Base-by-base conservation (phyloP, 2,329 filamentous ascomycete species). In the Nannizziopsis barbatae region DNA sequence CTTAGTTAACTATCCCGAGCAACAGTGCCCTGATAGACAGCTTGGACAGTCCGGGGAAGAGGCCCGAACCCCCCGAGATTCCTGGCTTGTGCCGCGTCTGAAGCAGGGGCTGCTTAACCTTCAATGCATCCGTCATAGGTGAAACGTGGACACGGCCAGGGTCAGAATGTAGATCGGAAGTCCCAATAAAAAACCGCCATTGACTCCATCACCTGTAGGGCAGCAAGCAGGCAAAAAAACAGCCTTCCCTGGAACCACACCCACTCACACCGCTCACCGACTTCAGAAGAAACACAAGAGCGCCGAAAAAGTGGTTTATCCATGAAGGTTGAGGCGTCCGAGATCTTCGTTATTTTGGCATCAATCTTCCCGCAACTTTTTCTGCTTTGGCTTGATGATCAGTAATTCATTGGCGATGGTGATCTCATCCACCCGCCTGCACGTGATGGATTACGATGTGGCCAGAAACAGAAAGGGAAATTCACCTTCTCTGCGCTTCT, bases 131-230 rank as follows among this genome's bases (percentile, higher is more conserved):
- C 38, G 15, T 36, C 37, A 47, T 9, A 40, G 45, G 31, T 42
- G 45, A 42, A 47, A 47, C 45, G 45, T 47, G 45, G 45, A 42
- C 17, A 35, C 45, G 11, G 45, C 45, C 38, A n/a, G 38, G 39
- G 38, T 36, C 36, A 36, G 12, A 37, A 35, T 42, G 38, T 14
- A 47, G 45, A 47, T 42, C 37, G 30, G 32, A 20, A n/a, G 22
- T 27, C 7, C 37, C 33, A 31, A 30, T 42, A 36, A 36, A 42
- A 47, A 27, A 31, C 27, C 30, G 31, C 20, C 27, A 3, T 27
- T 7, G 22, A 27, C 22, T 27, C 22, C 4, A 27, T 27, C 22
- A 27, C 4, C 22, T 27, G 36, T 42, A 47, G 37, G 44, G 36
- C 44, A 37, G 12, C 33, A 46, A 30, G 22, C 22, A 27, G 22